Base-by-base conservation (phyloP, 805 yeast genomes). In the Candida verbasci region DNA sequence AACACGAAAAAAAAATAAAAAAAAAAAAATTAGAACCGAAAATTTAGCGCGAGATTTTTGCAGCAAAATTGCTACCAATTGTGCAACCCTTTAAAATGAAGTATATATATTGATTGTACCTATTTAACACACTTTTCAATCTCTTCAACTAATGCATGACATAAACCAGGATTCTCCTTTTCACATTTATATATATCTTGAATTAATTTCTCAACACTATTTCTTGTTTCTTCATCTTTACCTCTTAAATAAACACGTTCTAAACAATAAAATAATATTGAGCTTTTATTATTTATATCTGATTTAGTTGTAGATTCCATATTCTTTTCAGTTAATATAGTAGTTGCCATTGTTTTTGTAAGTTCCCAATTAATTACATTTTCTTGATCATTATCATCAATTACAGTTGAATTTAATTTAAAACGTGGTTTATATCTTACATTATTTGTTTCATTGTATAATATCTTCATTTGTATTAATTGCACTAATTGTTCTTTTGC, bases 131-230 rank as follows among this genome's bases (percentile, higher is more conserved):
- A 25, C 18, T 24, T 35, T 16, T 45, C 41, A 31, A 82, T 57
- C 50, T 83, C 91, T 53, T 83, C 86, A 7, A 80, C 60, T 7
- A 84, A 65, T 0, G 86, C 86, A 39, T 75, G 80, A 32, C 78
- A 60, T 29, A 84, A 63, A 0, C 93, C 93, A 1, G 84, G 81
- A 39, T 75, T 76, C 15, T 56, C 52, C 16, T 48, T 40, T 47
- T 84, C 88, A 22, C 71, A 67, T 3, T 51, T 53, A 2, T 58
- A 51, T 25, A 83, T 56, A 9, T 56, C 56, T 5, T 57, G 48
- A 24, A 64, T 60, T 34, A 83, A 52, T 3, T 54, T 43, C 25
- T 62, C 51, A 18, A 82, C 82, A 5, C 69, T 57, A 2, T 44
- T 40, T 32, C 63, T 70, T 0, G 86, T 76, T 17, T 58, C 65